phyloP scores from a whole-genome alignment of 1,139 yeast species.

The Nakaseomyces sp. region DNA sequence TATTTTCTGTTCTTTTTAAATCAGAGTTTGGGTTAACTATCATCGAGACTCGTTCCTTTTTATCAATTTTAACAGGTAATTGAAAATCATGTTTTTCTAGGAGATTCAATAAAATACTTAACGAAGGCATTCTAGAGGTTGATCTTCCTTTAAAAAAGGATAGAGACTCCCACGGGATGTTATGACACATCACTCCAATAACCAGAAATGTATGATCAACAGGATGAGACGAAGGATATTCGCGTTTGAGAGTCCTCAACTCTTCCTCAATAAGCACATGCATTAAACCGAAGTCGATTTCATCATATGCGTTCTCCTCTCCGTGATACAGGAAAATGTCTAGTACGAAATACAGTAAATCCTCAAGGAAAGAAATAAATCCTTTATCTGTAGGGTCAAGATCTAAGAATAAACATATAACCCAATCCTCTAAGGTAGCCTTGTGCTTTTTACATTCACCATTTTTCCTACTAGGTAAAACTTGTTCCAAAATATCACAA shows the following conservation, averaged over 20 bases:
- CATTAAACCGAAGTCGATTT: slow-evolving; percentile 49
- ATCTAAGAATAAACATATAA: slow-evolving; percentile 46
- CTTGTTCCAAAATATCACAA: slow-evolving; percentile 30
- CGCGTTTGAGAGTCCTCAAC: slow-evolving; percentile 30
- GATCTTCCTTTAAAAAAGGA: slow-evolving; percentile 46
- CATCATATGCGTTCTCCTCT: slow-evolving; percentile 54
- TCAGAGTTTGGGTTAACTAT: slow-evolving; percentile 81
- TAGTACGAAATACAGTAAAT: slow-evolving; percentile 52
- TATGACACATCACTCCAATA: slow-evolving; percentile 53
- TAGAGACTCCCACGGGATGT: slow-evolving; percentile 85
- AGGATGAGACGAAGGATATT: slow-evolving; percentile 9
- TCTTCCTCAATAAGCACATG: slow-evolving; percentile 44
- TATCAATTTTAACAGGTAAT: slow-evolving; percentile 12
- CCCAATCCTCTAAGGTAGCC: slow-evolving; percentile 42
- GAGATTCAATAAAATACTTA: slow-evolving; percentile 39
- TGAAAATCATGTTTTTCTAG: slow-evolving; percentile 29
- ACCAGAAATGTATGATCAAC: slow-evolving; percentile 57
- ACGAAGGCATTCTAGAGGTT: slow-evolving; percentile 69
- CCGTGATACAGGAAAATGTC: slow-evolving; percentile 59
- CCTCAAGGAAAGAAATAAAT: slow-evolving; percentile 45
- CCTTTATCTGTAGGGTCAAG: slow-evolving; percentile 32
- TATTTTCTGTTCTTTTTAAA: slow-evolving; percentile 54
- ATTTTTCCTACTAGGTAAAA: slow-evolving; percentile 35
- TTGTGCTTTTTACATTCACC: slow-evolving; percentile 17
- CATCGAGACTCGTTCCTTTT: slow-evolving; percentile 30